Conservation (phyloP, 805 yeast species). For the Zygoascus flipseniorum region DNA sequence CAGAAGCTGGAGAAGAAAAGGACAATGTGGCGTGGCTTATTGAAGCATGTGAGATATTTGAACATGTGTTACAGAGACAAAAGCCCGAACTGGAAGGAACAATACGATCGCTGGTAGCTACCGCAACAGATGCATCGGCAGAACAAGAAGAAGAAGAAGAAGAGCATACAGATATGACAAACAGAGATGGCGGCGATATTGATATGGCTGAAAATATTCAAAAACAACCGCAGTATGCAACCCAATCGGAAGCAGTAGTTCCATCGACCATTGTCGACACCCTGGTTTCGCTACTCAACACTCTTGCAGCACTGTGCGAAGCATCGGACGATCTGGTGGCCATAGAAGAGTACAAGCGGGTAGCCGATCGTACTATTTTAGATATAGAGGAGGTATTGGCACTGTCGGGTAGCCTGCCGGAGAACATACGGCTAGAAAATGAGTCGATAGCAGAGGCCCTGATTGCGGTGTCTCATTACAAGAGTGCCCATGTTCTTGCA, state of each 20-base stretch:
- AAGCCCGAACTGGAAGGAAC: slow-evolving; percentile 5
- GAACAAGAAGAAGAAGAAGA: not conserved
- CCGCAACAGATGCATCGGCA: not conserved
- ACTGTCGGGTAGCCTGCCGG: not conserved
- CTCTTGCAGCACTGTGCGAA: not conserved
- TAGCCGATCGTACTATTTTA: not conserved
- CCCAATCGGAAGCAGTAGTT: slow-evolving; percentile 1
- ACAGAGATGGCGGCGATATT: not conserved
- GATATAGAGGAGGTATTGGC: not conserved
- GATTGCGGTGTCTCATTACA: slow-evolving; percentile 9
- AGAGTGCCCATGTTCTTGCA: not conserved
- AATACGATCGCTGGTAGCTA: not conserved
- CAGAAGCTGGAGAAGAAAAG: slow-evolving; percentile 17
- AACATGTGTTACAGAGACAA: slow-evolving; percentile 12
- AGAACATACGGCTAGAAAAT: not conserved
- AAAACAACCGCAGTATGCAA: not conserved
- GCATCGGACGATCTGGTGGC: not conserved
- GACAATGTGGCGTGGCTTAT: slow-evolving; percentile 3
- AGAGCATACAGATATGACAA: not conserved
- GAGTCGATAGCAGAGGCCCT: slow-evolving; percentile 3
- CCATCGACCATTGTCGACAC: slow-evolving; percentile 9
- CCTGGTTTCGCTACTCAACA: slow-evolving; percentile 3
- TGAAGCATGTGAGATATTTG: slow-evolving; percentile 13
- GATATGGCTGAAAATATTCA: not conserved
- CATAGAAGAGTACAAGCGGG: not conserved